Base-by-base conservation (phyloP, 257 asterid genomes). In the Eustoma russellianum region DNA sequence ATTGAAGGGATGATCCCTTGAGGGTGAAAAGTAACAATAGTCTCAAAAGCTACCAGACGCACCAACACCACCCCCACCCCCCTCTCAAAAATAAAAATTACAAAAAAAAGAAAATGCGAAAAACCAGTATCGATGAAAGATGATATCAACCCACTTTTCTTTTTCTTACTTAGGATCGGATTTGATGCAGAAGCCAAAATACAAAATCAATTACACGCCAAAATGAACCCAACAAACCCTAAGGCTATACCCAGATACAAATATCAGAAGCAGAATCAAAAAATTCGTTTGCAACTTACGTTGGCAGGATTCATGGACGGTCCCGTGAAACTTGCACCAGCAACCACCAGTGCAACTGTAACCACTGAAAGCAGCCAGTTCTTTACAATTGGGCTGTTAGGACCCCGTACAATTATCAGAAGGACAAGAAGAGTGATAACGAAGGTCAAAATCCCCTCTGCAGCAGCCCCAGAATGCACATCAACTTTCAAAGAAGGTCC, bases 291-390 rank as follows among this genome's bases (percentile, higher is more conserved):
- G 35, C 18, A 46, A 62, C 93, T 84, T 72, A 84, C 96, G 19
- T 84, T 88, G 48, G 90, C 95, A 61, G 96, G 96, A 74, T 88
- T 88, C 96, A 84, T 82, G 56, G 96, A 88, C 67, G 96, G 96
- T 41, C 95, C 93, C 6, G 96, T 84, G 56, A 79, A 84, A 41
- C 65, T 55, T 16, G 96, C 74, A 50, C 95, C 95, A 19, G 79
- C 79, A 70, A 82, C 56, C 4, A 88, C 69, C 30, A 88, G 52
- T 12, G 82, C 38, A 5, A 88, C 81, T 47, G 90, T 88, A 17
- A 85, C 64, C 70, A 68, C 55, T 13, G 96, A 65, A 28, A 84
- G 77, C 83, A 84, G 54, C 88, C 67, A 74, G 61, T 84, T 82
- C 81, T 82, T 79, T 33, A 82, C 28, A 55, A 84, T 34, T 17